A percentile compares a stretch with the other conserved stretches of the same genome.
Evolutionary conservation across 768 basidiomycete genomes (phyloP).

Genomic region (Pleurotus tuoliensis): DNA sequence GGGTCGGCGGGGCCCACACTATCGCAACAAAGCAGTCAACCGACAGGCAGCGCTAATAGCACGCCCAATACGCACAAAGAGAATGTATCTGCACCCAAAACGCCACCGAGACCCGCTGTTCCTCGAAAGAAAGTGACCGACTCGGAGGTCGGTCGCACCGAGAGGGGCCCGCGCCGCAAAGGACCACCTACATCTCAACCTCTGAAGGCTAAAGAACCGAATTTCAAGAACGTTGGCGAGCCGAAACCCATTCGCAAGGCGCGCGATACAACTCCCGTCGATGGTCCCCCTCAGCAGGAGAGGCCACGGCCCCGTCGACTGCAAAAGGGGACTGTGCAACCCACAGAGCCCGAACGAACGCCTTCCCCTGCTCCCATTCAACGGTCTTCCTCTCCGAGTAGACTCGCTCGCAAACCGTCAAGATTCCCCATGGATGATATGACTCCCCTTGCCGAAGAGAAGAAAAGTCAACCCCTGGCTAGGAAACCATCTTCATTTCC

Average conservation of each 20-base stretch:
- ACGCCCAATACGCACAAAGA: slow-evolving; percentile 2
- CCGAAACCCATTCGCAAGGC: neutral
- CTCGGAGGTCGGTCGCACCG: neutral
- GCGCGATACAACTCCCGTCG: neutral
- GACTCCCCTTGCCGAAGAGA: neutral
- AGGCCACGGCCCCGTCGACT: neutral
- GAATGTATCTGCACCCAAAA: neutral
- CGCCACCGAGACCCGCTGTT: neutral
- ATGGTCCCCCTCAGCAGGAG: neutral
- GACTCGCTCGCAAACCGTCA: neutral
- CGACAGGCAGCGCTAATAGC: neutral
- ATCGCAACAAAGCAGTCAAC: slow-evolving; percentile 7
- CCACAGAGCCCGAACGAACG: neutral
- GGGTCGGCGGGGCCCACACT: neutral
- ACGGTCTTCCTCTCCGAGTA: neutral
- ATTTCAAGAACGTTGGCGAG: neutral
- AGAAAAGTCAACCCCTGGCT: neutral
- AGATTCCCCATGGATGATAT: neutral
- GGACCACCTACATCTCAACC: neutral
- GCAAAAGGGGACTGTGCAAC: neutral
- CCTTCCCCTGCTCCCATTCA: neutral
- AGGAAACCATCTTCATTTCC: slow-evolving; percentile 7
- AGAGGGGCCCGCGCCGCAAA: neutral
- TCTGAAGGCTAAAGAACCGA: neutral
- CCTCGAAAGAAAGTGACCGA: neutral